phyloP scores from a whole-genome alignment of 2,329 filamentous ascomycete genomes.

The Penicillium polonicum region DNA sequence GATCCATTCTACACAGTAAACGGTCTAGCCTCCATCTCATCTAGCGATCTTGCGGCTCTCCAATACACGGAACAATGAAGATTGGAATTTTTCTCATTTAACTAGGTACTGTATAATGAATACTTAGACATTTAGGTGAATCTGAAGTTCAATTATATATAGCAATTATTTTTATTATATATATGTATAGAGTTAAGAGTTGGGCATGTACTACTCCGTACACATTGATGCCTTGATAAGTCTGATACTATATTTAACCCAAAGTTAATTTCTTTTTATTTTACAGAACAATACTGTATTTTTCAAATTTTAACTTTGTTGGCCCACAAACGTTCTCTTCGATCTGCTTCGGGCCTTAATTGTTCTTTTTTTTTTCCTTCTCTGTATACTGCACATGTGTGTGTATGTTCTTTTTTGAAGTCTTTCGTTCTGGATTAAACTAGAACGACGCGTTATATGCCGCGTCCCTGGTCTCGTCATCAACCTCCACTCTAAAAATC shows the following conservation, averaged over 20 bases:
- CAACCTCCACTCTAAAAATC: conserved; percentile 1
- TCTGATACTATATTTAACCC: too few species aligned
- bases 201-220: too few species aligned
- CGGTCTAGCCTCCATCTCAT: neutral
- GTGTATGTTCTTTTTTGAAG: neutral
- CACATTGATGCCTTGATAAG: too few species aligned
- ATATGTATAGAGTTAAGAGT: too few species aligned
- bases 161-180: too few species aligned
- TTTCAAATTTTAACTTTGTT: neutral
- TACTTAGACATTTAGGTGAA: too few species aligned
- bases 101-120: too few species aligned
- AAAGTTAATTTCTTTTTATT: too few species aligned
- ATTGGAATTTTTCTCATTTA: too few species aligned
- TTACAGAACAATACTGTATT: too few species aligned
- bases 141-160: too few species aligned
- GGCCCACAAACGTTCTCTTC: neutral
- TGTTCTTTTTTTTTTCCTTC: neutral
- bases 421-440: neutral
- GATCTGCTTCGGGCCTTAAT: neutral
- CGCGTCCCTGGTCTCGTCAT: conserved; percentile 3
- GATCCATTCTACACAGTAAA: neutral
- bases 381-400: neutral
- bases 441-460: neutral
- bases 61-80: neutral
- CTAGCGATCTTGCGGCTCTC: neutral